phyloP scores from a whole-genome alignment of 768 basidiomycete species.

The Harrya chromipes region DNA sequence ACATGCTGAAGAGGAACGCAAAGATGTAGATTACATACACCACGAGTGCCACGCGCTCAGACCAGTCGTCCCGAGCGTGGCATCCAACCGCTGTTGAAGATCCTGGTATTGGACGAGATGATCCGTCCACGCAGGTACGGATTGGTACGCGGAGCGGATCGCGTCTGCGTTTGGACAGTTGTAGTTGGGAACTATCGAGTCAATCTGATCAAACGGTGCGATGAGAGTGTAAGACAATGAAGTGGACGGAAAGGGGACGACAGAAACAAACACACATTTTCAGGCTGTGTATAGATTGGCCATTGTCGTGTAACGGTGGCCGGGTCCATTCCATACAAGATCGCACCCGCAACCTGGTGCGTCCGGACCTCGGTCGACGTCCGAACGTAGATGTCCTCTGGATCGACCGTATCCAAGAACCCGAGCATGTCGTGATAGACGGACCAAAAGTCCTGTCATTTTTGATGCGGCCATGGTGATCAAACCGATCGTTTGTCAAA shows the following conservation, averaged over 20 bases:
- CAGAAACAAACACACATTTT: slow-evolving; percentile 30
- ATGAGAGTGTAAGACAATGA: neutral
- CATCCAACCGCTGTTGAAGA: slow-evolving; percentile 37
- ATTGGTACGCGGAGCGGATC: slow-evolving; percentile 41
- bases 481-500: too few relatives aligned
- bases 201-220: too few relatives aligned
- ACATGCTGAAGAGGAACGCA: neutral
- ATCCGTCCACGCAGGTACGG: slow-evolving; percentile 44
- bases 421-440: slow-evolving; percentile 39
- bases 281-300: slow-evolving; percentile 41
- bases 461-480: too few relatives aligned
- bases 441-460: slow-evolving; percentile 44
- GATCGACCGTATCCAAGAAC: slow-evolving; percentile 35
- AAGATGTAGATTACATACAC: slow-evolving; percentile 33
- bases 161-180: slow-evolving; percentile 39
- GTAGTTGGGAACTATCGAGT: slow-evolving; percentile 46
- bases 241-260: too few relatives aligned
- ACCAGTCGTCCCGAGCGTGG: slow-evolving; percentile 39
- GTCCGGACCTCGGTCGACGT: slow-evolving; percentile 46
- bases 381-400: slow-evolving; percentile 40
- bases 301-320: slow-evolving; percentile 30
- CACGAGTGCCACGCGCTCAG: slow-evolving; percentile 43
- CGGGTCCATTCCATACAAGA: slow-evolving; percentile 46
- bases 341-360: slow-evolving; percentile 44
- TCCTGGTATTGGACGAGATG: slow-evolving; percentile 38